These are phyloP conservation scores for Lanmaoa pseudosensibilis DNA, from an alignment of 768 basidiomycete species.

Conservation along the genomic window DNA sequence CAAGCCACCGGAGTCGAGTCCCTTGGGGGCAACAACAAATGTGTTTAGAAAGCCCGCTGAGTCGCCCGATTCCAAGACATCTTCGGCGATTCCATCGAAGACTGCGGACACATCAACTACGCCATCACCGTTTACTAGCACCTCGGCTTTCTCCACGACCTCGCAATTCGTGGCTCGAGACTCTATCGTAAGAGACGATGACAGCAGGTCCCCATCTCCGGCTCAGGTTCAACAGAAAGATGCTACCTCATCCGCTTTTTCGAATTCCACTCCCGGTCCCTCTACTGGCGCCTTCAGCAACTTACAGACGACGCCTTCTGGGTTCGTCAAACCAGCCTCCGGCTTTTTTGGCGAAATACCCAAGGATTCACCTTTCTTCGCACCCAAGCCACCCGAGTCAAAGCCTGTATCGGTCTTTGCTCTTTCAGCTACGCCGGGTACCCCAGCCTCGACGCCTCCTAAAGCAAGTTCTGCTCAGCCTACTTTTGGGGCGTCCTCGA, in stretches of 20 bases:
- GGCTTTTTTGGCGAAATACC: conserved; percentile 38
- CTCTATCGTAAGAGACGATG: conserved; percentile 11
- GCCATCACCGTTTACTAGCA: not conserved
- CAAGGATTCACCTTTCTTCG: conserved; percentile 55
- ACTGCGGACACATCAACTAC: conserved; percentile 1
- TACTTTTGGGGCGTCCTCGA: conserved; percentile 42
- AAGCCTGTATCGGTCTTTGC: conserved; percentile 42
- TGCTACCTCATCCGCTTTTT: conserved; percentile 13
- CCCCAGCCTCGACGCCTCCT: conserved; percentile 24
- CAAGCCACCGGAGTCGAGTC: conserved; percentile 10
- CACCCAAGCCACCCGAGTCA: conserved; percentile 33
- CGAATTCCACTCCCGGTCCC: conserved; percentile 26
- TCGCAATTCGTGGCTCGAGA: conserved; percentile 15
- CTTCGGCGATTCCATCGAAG: conserved; percentile 9
- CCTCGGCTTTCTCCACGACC: not conserved
- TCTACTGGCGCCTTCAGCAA: conserved; percentile 42
- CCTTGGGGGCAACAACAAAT: conserved; percentile 1
- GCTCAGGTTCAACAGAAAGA: conserved; percentile 2
- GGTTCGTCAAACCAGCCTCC: conserved; percentile 39
- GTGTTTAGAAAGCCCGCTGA: conserved; percentile 12
- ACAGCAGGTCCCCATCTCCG: conserved; percentile 34
- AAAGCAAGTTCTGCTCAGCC: conserved; percentile 26
- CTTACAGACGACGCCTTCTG: conserved; percentile 33
- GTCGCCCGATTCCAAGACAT: conserved; percentile 9
- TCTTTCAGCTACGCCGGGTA: conserved; percentile 11